A percentile compares a stretch with the other conserved stretches of the same genome.
Evolutionary conservation across 768 basidiomycete species (phyloP).

Genomic region (Trametes coccinea): DNA sequence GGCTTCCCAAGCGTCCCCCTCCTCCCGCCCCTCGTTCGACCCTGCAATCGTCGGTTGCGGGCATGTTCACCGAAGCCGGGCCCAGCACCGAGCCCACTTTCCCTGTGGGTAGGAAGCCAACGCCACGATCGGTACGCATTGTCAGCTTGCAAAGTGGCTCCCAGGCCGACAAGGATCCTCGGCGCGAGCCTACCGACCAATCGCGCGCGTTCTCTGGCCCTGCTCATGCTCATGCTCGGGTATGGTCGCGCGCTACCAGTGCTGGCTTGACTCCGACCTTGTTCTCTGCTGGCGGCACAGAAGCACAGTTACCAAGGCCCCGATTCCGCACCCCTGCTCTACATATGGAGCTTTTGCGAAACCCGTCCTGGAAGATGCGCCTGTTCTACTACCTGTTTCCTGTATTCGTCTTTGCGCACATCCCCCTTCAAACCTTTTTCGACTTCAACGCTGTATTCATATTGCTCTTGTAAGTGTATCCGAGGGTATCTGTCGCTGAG

Average conservation of each 20-base stretch:
- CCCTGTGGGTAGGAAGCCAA: slow-evolving; percentile 69
- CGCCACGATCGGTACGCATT: slow-evolving; percentile 80
- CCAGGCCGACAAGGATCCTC: slow-evolving; percentile 39
- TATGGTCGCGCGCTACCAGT: slow-evolving; percentile 60
- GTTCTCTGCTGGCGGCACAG: slow-evolving; percentile 37
- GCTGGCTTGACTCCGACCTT: slow-evolving; percentile 45
- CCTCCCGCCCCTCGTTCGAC: slow-evolving; percentile 76
- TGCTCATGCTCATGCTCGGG: slow-evolving; percentile 44
- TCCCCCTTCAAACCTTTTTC: slow-evolving; percentile 79
- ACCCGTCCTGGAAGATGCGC: slow-evolving; percentile 53
- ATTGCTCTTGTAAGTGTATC: slow-evolving; percentile 69
- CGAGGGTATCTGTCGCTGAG: slow-evolving; percentile 3
- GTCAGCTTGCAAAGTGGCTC: slow-evolving; percentile 63
- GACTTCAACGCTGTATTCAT: slow-evolving; percentile 90
- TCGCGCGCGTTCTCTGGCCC: slow-evolving; percentile 37
- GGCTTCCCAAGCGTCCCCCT: slow-evolving; percentile 79
- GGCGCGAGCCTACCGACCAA: slow-evolving; percentile 53
- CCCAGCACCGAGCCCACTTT: slow-evolving; percentile 36
- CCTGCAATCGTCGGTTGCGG: slow-evolving; percentile 56
- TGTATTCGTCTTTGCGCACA: slow-evolving; percentile 68
- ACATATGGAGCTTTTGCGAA: slow-evolving; percentile 67
- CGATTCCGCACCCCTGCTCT: slow-evolving; percentile 67
- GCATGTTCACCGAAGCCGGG: slow-evolving; percentile 35
- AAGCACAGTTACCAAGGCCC: slow-evolving; percentile 48
- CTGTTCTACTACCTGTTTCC: slow-evolving; percentile 71